A percentile compares a stretch with the other conserved stretches of the same genome.
phyloP scores from a whole-genome alignment of 176 grass and related monocot genomes.

The Hyparrhenia diplandra region DNA sequence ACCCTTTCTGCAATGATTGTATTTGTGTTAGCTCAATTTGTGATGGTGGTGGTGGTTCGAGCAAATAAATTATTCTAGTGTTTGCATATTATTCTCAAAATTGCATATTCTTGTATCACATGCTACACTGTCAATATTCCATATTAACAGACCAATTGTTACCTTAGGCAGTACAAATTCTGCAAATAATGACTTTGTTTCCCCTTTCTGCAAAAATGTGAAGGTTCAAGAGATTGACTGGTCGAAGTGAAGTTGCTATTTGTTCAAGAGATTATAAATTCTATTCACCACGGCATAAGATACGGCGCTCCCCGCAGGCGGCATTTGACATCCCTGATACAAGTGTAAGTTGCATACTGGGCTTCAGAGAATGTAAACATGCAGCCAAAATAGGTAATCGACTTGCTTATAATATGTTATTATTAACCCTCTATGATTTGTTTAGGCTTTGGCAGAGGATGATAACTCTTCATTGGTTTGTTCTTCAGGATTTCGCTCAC shows the following conservation, averaged over 20 bases:
- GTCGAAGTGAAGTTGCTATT: slow-evolving; percentile 57
- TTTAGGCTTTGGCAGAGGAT: slow-evolving; percentile 56
- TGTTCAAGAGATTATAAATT: slow-evolving; percentile 87
- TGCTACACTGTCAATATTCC: background rate
- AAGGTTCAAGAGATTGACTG: slow-evolving; percentile 94
- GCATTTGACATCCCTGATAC: slow-evolving; percentile 53
- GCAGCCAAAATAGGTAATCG: background rate
- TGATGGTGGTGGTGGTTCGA: background rate
- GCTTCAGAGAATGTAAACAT: slow-evolving; percentile 11
- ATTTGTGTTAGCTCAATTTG: slow-evolving; percentile 16
- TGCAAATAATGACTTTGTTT: background rate
- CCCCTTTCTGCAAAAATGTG: background rate
- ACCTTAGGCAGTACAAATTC: background rate
- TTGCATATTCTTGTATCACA: background rate
- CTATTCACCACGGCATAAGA: slow-evolving; percentile 81
- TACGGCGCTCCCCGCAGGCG: slow-evolving; percentile 54
- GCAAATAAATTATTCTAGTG: background rate
- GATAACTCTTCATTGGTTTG: slow-evolving; percentile 61
- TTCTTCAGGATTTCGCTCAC: slow-evolving; percentile 60
- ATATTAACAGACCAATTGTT: background rate
- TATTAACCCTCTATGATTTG: slow-evolving; percentile 12
- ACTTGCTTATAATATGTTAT: background rate
- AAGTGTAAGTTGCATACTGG: slow-evolving; percentile 43
- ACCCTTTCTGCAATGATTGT: background rate
- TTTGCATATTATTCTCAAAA: background rate